Evolutionary conservation across 148 eudicot genomes (phyloP), one percentile per base, ranked within the genome.

Genomic region (Polygonum aviculare): DNA sequence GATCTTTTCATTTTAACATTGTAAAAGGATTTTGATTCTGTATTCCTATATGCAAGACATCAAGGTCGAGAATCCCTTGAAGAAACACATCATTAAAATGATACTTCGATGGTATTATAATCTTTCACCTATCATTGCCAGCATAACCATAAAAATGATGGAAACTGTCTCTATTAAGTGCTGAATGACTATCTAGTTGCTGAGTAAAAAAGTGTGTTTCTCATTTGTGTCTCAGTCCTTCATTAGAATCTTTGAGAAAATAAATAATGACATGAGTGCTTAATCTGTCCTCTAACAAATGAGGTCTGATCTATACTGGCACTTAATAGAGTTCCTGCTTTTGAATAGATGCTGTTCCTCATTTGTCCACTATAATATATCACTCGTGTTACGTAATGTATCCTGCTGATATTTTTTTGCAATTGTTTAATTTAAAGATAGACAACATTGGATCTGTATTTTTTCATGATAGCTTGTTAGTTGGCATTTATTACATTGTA

Each of bases 401-500:
- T 36, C 15, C 2, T 15, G 38, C 72, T 14, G 10, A 60, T 67
- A 26, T 67, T 67, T 6, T 16, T 52, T 63, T 63, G 69, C 18
- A 63, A 16, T 12, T 36, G 16, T 67, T 67, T 38, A 14, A 35
- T 38, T n/a, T 41, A 67, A 36, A 2, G 36, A 16, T 38, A 31
- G n/a, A 65, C 41, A 67, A 18, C 19, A 4, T 12, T 38, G 38
- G 15, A 36, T 36, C 72, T 36, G 45, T 3, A 36, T 67, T 67
- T 65, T 65, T 38, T 21, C 39, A 36, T 35, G 72, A 67, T 67
- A 36, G 21, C 72, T 67, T 15, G 7, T 5, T 36, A 35, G 19
- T 36, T 67, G 4, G 45, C 19, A 14, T 35, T 35, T 67, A 44
- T 67, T 67, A 9, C 72, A 16, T 19, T 67, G 90, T 77, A 47